phyloP scores from a whole-genome alignment of 768 basidiomycete species.

The Suillus tomentosus region DNA sequence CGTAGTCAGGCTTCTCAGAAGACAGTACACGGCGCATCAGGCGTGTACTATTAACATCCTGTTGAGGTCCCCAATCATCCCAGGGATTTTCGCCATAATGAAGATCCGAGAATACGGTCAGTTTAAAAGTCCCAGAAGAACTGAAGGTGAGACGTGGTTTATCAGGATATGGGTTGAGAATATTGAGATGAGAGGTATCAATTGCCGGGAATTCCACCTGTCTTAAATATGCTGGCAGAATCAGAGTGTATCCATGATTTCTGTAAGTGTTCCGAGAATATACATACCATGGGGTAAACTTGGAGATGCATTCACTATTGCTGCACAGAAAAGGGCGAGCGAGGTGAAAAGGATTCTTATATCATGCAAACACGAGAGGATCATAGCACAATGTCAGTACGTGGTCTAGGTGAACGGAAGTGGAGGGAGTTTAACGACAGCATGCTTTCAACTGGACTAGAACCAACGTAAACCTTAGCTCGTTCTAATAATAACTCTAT shows the following conservation, averaged over 20 bases:
- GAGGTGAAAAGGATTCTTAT: not conserved
- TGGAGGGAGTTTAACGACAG: too few species aligned
- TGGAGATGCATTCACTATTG: not conserved
- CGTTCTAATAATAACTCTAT: too few species aligned
- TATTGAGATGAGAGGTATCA: not conserved
- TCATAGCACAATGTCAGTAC: not conserved
- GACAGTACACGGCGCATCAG: constrained; percentile 59
- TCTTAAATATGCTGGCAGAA: not conserved
- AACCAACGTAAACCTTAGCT: too few species aligned
- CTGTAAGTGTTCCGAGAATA: not conserved
- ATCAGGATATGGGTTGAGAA: constrained; percentile 43
- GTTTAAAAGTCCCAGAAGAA: constrained; percentile 63
- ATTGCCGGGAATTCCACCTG: not conserved
- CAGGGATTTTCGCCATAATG: constrained; percentile 79
- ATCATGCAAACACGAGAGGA: not conserved
- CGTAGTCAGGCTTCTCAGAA: constrained; percentile 68
- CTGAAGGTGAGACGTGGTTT: constrained; percentile 59
- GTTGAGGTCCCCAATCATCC: constrained; percentile 65
- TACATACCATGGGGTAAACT: not conserved
- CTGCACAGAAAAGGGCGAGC: not conserved
- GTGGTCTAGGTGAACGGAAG: too few species aligned
- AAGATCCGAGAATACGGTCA: constrained; percentile 74
- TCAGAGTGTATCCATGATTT: not conserved
- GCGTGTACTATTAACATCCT: constrained; percentile 62
- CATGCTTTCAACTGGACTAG: too few species aligned